Evolutionary conservation across 2,329 filamentous ascomycete genomes (phyloP).

Genomic region (Penicillium brasilianum): DNA sequence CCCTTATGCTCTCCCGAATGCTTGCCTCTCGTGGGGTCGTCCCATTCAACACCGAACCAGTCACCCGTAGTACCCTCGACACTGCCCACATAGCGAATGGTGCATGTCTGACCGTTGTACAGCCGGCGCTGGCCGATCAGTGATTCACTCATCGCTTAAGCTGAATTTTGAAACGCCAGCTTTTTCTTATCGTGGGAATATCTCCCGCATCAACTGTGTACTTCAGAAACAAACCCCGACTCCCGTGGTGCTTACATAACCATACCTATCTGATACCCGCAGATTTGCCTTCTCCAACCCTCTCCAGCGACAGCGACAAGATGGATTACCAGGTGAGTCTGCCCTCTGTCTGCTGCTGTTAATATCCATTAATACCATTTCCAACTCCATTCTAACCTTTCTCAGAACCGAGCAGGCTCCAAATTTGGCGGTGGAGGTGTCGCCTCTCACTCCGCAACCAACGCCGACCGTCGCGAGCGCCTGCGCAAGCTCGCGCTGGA

Average conservation of each 20-base stretch:
- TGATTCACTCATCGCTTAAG: constrained; percentile 14
- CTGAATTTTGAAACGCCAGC: not conserved
- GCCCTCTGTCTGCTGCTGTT: not conserved
- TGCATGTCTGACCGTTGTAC: constrained; percentile 77
- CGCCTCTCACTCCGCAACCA: constrained; percentile 88
- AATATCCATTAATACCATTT: too few relatives aligned
- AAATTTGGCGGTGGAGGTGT: constrained; percentile 98
- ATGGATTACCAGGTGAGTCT: constrained; percentile 59
- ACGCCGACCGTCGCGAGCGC: constrained; percentile 95
- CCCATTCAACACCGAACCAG: constrained; percentile 98
- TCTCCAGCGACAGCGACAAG: constrained; percentile 17
- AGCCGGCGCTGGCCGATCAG: constrained; percentile 75
- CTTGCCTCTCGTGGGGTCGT: constrained; percentile 83
- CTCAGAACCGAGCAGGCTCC: constrained; percentile 88
- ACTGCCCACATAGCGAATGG: constrained; percentile 79
- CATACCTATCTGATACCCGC: constrained; percentile 11
- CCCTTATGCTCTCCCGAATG: constrained; percentile 85
- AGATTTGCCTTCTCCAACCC: constrained; percentile 21
- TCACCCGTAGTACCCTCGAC: constrained; percentile 76
- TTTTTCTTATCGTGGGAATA: not conserved
- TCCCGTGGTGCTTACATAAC: constrained; percentile 35
- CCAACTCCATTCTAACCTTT: constrained; percentile 15
- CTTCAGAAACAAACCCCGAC: constrained; percentile 9
- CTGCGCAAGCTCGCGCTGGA: constrained; percentile 97
- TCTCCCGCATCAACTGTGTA: constrained; percentile 16